A percentile compares a stretch with the other conserved stretches of the same genome.
Evolutionary conservation across 192 early-diverging fungal genomes (phyloP).

Genomic region (Mortierella claussenii): DNA sequence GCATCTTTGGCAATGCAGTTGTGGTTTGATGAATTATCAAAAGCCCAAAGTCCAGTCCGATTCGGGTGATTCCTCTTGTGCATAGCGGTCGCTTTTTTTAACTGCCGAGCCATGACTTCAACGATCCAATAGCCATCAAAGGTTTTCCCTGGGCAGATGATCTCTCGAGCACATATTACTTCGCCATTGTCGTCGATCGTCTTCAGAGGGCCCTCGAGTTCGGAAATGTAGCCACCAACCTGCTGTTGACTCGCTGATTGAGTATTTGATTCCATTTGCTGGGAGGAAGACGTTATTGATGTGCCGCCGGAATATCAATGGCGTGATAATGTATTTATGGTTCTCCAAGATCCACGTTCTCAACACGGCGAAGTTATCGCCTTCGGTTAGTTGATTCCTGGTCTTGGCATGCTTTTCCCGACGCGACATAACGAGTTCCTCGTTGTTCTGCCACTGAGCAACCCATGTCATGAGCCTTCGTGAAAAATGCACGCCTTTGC

Average conservation of each 20-base stretch:
- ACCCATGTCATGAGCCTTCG: conserved; percentile 10
- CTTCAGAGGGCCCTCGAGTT: not conserved
- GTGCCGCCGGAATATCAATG: not conserved
- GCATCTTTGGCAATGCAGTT: too few species aligned
- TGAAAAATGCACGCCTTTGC: not conserved
- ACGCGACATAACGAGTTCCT: conserved; percentile 4
- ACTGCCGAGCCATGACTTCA: too few species aligned
- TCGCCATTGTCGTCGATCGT: not conserved
- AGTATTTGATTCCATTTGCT: not conserved
- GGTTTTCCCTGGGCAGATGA: too few species aligned
- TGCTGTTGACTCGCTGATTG: not conserved
- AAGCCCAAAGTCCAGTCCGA: too few species aligned
- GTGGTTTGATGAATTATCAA: too few species aligned
- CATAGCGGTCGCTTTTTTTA: too few species aligned
- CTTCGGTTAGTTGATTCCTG: conserved; percentile 4
- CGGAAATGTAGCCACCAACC: not conserved
- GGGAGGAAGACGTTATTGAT: conserved; percentile 1
- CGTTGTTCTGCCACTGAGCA: conserved; percentile 4
- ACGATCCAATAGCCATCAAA: too few species aligned
- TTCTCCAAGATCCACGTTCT: conserved; percentile 9
- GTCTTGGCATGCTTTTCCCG: conserved; percentile 10
- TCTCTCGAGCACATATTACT: too few species aligned
- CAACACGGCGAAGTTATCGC: conserved; percentile 1
- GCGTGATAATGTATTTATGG: conserved; percentile 9
- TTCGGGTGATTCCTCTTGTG: too few species aligned